These are phyloP conservation scores for Vicia faba DNA, from an alignment of 306 rosid genomes.

Conservation along the genomic window DNA sequence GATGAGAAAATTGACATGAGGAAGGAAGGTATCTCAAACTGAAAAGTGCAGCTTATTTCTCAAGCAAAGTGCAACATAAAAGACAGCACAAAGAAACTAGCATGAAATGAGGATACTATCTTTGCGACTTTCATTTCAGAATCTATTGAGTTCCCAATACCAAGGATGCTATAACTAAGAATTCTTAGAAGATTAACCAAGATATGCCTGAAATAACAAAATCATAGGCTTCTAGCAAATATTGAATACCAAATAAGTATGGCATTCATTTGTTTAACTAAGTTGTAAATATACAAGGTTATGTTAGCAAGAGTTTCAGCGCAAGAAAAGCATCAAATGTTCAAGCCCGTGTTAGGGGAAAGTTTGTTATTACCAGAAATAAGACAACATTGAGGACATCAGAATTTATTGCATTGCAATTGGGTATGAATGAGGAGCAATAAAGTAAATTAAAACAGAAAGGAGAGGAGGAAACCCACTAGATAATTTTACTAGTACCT, in stretches of 20 bases:
- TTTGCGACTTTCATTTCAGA: conserved; percentile 4
- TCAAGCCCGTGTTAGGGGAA: conserved; percentile 1
- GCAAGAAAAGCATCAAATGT: conserved; percentile 20
- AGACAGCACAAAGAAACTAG: conserved; percentile 24
- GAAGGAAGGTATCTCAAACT: conserved; percentile 23
- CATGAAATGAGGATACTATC: conserved; percentile 13
- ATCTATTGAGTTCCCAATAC: conserved; percentile 5
- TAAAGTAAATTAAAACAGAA: conserved; percentile 21
- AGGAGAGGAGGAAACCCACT: conserved; percentile 40
- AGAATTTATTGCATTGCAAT: conserved; percentile 9
- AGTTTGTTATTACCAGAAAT: not conserved
- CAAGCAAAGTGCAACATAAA: conserved; percentile 16
- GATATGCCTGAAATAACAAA: conserved; percentile 23
- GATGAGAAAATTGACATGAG: conserved; percentile 25
- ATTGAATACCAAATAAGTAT: conserved; percentile 15
- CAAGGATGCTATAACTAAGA: not conserved
- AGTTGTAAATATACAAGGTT: not conserved
- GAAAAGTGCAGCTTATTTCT: conserved; percentile 11
- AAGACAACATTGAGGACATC: not conserved
- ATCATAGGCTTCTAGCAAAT: conserved; percentile 9
- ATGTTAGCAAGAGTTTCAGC: conserved; percentile 31
- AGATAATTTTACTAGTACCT: conserved; percentile 56
- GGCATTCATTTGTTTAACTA: not conserved
- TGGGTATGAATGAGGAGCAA: not conserved
- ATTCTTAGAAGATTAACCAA: conserved; percentile 23